Evolutionary conservation across 2,329 filamentous ascomycete genomes (phyloP).

Genomic region (Phoma herbarum): DNA sequence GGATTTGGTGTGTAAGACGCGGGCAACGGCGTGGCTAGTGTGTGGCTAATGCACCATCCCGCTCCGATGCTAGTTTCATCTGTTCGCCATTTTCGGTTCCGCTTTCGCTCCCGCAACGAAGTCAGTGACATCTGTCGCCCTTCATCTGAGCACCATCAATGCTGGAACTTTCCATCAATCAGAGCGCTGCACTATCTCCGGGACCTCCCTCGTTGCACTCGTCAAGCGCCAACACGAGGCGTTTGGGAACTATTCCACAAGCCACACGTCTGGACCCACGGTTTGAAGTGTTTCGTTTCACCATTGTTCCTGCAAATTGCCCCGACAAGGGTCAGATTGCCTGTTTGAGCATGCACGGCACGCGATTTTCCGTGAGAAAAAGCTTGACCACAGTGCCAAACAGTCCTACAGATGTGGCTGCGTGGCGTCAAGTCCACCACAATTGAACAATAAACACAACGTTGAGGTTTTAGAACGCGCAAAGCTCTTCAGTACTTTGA

Average conservation of each 20-base stretch:
- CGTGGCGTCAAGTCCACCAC: slow-evolving; percentile 4
- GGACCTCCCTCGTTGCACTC: slow-evolving; percentile 1
- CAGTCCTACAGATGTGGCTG: slow-evolving; percentile 13
- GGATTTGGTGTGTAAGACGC: background rate
- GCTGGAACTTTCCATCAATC: slow-evolving; percentile 34
- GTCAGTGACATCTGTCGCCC: slow-evolving; percentile 12
- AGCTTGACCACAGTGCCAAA: slow-evolving; percentile 19
- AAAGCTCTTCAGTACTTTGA: background rate
- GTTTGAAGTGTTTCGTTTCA: slow-evolving; percentile 30
- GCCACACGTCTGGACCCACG: slow-evolving; percentile 23
- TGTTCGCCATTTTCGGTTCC: background rate
- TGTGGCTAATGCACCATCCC: slow-evolving; percentile 7
- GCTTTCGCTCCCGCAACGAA: slow-evolving; percentile 5
- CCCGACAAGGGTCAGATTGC: slow-evolving; percentile 17
- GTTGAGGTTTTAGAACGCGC: background rate
- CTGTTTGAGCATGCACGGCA: slow-evolving; percentile 19
- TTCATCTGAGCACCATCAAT: background rate
- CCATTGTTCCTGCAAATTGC: slow-evolving; percentile 27
- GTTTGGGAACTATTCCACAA: slow-evolving; percentile 15
- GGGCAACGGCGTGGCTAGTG: background rate
- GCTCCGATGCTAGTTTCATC: slow-evolving; percentile 4
- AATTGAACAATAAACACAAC: background rate
- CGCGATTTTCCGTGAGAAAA: slow-evolving; percentile 22
- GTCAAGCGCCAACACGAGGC: slow-evolving; percentile 5
- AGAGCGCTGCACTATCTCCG: slow-evolving; percentile 3